Base-by-base conservation (phyloP, 2,329 filamentous ascomycete species). In the Periconia macrospinosa region DNA sequence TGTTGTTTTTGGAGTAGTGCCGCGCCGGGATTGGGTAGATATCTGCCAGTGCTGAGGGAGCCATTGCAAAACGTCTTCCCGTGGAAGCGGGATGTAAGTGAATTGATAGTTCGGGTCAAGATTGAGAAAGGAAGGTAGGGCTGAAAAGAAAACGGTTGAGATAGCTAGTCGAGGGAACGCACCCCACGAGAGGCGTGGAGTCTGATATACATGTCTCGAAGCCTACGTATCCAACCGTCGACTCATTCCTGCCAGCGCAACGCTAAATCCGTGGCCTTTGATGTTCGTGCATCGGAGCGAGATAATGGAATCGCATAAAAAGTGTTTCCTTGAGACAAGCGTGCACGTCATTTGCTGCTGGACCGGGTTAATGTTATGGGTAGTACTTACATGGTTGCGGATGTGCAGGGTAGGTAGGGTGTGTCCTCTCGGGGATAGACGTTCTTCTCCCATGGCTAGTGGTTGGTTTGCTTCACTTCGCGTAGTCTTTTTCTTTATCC, bases 331-430 rank as follows among this genome's bases (percentile, higher is more conserved):
- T 30, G 56, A 54, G 57, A 30, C 54, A 62, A 63, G 59, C 53
- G 57, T 63, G 66, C 69, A 71, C 68, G 68, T 71, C 69, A 74
- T 71, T 70, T 72, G 68, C 64, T 72, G 67, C 62, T 68, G 67
- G 65, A n/a, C 61, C 66, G 66, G 62, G 62, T 70, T 69, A 71
- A 68, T 69, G 57, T 68, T 64, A 67, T 60, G 64, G 58, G 60
- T 67, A 59, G 62, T 65, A 65, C 67, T 71, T 68, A 68, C 68
- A 72, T 69, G 69, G 66, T 63, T 66, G 64, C 57, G 55, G 61
- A 68, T 71, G 65, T 59, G 61, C 62, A 66, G 60, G 56, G 48
- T 18, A 47, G 56, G 48, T 18, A 47, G 59, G 50, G 58, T 60
- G 18, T 44, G 42, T 15, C 10, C 56, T 42, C 47, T 49, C 47